phyloP scores from a whole-genome alignment of 257 asterid species.

The Petunia secreta region DNA sequence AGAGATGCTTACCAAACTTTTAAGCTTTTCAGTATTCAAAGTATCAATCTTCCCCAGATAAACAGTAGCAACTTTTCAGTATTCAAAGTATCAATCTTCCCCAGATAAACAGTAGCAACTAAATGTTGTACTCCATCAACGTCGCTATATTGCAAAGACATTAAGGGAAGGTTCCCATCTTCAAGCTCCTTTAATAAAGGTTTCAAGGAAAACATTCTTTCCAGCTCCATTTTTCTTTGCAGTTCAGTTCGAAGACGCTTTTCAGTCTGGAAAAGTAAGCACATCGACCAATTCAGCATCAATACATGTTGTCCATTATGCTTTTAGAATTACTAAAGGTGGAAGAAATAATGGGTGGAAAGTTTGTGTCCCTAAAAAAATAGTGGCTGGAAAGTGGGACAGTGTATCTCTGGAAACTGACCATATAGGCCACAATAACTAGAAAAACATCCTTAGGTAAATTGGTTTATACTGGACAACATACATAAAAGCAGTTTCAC shows the following conservation, averaged over 20 bases:
- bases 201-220: constrained; percentile 68
- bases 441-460: no score
- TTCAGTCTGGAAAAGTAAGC: constrained; percentile 56
- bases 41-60: constrained; percentile 65
- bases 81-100: no score
- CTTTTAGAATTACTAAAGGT: no score
- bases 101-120: neutral
- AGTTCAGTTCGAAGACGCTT: constrained; percentile 69
- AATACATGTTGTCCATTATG: constrained; percentile 5
- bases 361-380: no score
- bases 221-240: constrained; percentile 73
- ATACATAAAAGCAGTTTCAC: no score
- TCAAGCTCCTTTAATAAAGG: constrained; percentile 74
- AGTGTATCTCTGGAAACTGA: no score
- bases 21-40: constrained; percentile 58
- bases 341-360: no score
- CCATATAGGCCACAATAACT: no score
- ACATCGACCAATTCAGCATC: neutral
- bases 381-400: no score
- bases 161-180: constrained; percentile 71
- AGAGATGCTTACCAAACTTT: constrained; percentile 55
- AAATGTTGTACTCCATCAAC: constrained; percentile 72
- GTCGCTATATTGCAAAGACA: constrained; percentile 73
- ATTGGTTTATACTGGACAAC: no score
- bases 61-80: no score